A percentile compares a stretch with the other conserved stretches of the same genome.
Conservation (phyloP, 202 grass and related monocot species). For the Elaeis oleifera region DNA sequence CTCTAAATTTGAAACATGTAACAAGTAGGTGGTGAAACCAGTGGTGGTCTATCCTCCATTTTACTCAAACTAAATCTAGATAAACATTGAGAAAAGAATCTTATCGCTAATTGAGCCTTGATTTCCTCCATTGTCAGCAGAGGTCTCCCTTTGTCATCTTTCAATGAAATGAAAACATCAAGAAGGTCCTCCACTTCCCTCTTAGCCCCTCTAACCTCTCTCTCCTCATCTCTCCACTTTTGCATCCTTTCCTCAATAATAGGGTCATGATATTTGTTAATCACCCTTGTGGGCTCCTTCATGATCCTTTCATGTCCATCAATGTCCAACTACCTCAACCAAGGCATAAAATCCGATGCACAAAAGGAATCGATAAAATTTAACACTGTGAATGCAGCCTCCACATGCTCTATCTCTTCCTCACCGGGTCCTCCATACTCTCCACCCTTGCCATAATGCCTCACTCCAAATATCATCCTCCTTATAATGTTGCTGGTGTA, state of each 20-base stretch:
- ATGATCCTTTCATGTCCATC: constrained; percentile 26
- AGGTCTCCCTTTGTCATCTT: constrained; percentile 3
- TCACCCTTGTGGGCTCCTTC: constrained; percentile 8
- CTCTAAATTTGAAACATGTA: too few species aligned
- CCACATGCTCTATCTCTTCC: constrained; percentile 20
- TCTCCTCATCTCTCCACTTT: constrained; percentile 12
- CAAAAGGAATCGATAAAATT: constrained; percentile 15
- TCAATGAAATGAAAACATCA: constrained; percentile 26
- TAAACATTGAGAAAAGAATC: too few species aligned
- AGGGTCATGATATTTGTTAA: constrained; percentile 22
- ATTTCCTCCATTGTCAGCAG: constrained; percentile 23
- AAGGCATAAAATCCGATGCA: constrained; percentile 29
- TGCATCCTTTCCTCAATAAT: constrained; percentile 20
- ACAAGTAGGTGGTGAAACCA: too few species aligned
- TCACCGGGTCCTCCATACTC: constrained; percentile 14
- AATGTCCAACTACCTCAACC: constrained; percentile 17
- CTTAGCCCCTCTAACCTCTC: background rate
- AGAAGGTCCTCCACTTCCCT: constrained; percentile 23
- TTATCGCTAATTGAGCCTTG: constrained; percentile 24
- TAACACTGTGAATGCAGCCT: constrained; percentile 9
- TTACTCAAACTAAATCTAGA: too few species aligned
- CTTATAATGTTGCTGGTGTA: constrained; percentile 31
- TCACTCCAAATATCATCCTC: constrained; percentile 13
- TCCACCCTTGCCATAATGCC: constrained; percentile 17
- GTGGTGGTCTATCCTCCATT: too few species aligned